phyloP scores from a whole-genome alignment of 2,329 filamentous ascomycete genomes.

The Aspergillus sp. region DNA sequence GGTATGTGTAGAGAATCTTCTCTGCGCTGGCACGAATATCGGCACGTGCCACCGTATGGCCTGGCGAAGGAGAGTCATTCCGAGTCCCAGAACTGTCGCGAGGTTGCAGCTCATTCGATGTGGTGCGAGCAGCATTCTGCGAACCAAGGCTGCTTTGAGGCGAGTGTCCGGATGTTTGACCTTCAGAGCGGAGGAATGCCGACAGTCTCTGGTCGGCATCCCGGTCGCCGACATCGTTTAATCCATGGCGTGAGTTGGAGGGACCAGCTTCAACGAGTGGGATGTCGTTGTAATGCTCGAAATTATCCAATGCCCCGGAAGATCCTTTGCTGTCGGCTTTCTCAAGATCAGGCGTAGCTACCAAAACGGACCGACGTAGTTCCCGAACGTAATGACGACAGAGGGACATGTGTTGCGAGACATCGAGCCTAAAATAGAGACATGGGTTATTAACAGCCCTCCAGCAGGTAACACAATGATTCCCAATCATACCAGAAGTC shows the following conservation, averaged over 20 bases:
- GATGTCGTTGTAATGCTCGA: constrained; percentile 69
- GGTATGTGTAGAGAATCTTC: constrained; percentile 97
- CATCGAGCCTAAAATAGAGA: constrained; percentile 76
- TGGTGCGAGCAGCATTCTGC: constrained; percentile 41
- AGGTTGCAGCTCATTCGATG: constrained; percentile 51
- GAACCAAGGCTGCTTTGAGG: constrained; percentile 58
- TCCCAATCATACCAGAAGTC: constrained; percentile 82
- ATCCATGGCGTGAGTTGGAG: constrained; percentile 58
- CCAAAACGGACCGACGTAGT: constrained; percentile 85
- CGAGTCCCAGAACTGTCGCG: constrained; percentile 63
- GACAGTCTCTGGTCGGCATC: constrained; percentile 88
- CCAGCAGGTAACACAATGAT: background rate
- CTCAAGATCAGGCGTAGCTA: constrained; percentile 89
- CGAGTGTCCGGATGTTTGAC: constrained; percentile 51
- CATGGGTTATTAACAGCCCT: constrained; percentile 13
- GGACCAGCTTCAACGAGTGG: constrained; percentile 52
- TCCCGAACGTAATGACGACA: constrained; percentile 96
- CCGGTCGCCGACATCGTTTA: constrained; percentile 68
- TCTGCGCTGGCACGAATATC: constrained; percentile 93
- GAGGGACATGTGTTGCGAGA: constrained; percentile 97
- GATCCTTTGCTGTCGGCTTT: constrained; percentile 80
- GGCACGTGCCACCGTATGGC: constrained; percentile 79
- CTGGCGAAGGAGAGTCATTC: constrained; percentile 78
- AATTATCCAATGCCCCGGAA: constrained; percentile 72
- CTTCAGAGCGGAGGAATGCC: constrained; percentile 73